Base-by-base conservation (phyloP, 441 rosid genomes). In the Bruguiera hainesii region DNA sequence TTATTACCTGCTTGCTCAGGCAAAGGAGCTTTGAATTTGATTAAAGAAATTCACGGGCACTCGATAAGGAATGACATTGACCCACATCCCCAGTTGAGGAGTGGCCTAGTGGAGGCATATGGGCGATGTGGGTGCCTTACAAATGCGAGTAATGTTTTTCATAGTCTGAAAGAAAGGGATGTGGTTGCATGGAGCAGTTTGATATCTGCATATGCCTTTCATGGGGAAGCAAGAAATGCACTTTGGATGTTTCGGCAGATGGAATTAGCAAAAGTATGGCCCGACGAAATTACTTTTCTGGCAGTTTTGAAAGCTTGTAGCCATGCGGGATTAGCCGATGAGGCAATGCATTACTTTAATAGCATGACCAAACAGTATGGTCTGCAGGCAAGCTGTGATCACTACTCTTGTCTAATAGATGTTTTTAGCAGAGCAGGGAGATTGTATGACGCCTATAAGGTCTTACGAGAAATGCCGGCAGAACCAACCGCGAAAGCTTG, bases 111-210 rank as follows among this genome's bases (percentile, higher is more conserved):
- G 20, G 87, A 88, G 68, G 86, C 89, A 4, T 85, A 88, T 8
- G 90, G 87, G 59, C 50, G 72, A 56, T 84, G 87, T 8, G 88
- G 89, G 59, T 73, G 74, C 64, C 80, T 85, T 63, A 13, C 15
- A 6, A 65, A 77, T 56, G 89, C 86, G 33, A 21, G 67, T 16
- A 63, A 55, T 16, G 78, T 80, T 23, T 87, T 87, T 65, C 37
- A 71, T 1, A 35, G 59, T n/a, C 57, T 81, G 76, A 28, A 46
- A 7, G 81, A 81, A 39, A 81, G 76, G 29, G 87, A 85, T 73
- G 86, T 82, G 58, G 89, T 85, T 66, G 87, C 87, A 25, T 88
- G 89, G 90, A 84, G 87, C 68, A 81, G 87, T 71, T 66, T 85
- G 75, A 84, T 88, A 68, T 88, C 93, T 0, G 90, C 84, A 20